Evolutionary conservation across 2,329 filamentous ascomycete species (phyloP).

Genomic region (Akanthomyces lecanii): DNA sequence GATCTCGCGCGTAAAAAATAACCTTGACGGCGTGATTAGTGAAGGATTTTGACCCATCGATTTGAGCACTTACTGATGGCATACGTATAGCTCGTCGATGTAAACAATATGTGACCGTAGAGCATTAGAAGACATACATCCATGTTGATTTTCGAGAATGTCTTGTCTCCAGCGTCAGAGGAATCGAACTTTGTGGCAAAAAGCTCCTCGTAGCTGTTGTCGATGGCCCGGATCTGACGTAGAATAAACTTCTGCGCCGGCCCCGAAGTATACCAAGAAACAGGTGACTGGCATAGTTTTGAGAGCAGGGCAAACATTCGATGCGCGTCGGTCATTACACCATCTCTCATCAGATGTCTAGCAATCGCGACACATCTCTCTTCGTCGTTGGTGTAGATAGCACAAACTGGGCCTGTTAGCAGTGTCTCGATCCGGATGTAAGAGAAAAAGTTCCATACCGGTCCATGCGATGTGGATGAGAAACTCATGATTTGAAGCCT

Average conservation of each 20-base stretch:
- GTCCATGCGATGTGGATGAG: constrained; percentile 75
- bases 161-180: not conserved
- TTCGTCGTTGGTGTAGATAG: constrained; percentile 74
- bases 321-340: constrained; percentile 77
- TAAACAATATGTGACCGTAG: constrained; percentile 86
- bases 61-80: constrained; percentile 60
- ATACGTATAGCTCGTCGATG: constrained; percentile 75
- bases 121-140: constrained; percentile 81
- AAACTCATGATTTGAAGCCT: constrained; percentile 63
- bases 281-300: constrained; percentile 67
- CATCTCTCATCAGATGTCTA: constrained; percentile 80
- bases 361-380: constrained; percentile 68
- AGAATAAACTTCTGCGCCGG: constrained; percentile 87
- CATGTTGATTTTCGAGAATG: constrained; percentile 37
- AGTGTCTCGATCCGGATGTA: not conserved
- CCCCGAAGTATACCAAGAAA: constrained; percentile 73
- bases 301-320: constrained; percentile 78
- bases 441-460: constrained; percentile 40
- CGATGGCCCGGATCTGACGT: constrained; percentile 85
- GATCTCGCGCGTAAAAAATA: constrained; percentile 80
- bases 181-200: constrained; percentile 25
- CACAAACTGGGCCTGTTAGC: constrained; percentile 57
- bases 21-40: constrained; percentile 36
- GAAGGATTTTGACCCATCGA: not conserved
- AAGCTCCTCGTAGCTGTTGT: constrained; percentile 45